Conservation (phyloP, 257 asterid genomes). For the Osmanthus fragrans region DNA sequence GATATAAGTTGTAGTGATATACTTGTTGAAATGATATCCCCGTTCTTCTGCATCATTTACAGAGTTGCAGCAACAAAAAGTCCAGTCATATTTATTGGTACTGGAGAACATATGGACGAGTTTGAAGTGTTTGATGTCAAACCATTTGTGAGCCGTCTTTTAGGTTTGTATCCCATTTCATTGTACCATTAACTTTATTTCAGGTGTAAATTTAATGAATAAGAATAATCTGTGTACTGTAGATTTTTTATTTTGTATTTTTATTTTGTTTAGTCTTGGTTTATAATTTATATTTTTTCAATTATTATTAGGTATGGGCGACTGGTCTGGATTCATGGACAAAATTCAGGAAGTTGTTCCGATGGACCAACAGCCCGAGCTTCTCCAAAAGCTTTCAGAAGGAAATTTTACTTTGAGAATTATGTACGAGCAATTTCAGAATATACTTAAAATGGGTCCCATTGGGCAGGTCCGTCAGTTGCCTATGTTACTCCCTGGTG, state of each 20-base stretch:
- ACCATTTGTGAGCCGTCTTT: slow-evolving; percentile 96
- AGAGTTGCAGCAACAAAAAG: slow-evolving; percentile 98
- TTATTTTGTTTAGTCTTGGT: background rate
- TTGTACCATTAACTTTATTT: background rate
- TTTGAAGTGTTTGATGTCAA: slow-evolving; percentile 94
- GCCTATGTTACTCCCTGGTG: slow-evolving; percentile 8
- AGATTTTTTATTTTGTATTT: background rate
- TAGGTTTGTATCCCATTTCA: slow-evolving; percentile 53
- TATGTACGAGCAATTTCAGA: slow-evolving; percentile 92
- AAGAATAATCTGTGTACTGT: background rate
- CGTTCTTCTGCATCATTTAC: slow-evolving; percentile 32
- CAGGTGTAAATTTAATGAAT: background rate
- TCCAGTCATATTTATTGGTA: slow-evolving; percentile 91
- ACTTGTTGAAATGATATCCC: slow-evolving; percentile 6
- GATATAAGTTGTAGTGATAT: slow-evolving; percentile 7
- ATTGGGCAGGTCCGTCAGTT: slow-evolving; percentile 77
- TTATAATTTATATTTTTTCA: background rate
- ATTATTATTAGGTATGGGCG: slow-evolving; percentile 77
- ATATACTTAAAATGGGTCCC: slow-evolving; percentile 91
- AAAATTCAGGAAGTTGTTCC: slow-evolving; percentile 96
- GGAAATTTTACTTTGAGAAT: slow-evolving; percentile 88
- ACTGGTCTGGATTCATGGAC: slow-evolving; percentile 98
- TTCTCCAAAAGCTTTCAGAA: slow-evolving; percentile 91
- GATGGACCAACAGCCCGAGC: slow-evolving; percentile 99
- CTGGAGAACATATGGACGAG: slow-evolving; percentile 99